Conservation (phyloP, 1,284 basidiomycete genomes). For the Fomes fomentarius region DNA sequence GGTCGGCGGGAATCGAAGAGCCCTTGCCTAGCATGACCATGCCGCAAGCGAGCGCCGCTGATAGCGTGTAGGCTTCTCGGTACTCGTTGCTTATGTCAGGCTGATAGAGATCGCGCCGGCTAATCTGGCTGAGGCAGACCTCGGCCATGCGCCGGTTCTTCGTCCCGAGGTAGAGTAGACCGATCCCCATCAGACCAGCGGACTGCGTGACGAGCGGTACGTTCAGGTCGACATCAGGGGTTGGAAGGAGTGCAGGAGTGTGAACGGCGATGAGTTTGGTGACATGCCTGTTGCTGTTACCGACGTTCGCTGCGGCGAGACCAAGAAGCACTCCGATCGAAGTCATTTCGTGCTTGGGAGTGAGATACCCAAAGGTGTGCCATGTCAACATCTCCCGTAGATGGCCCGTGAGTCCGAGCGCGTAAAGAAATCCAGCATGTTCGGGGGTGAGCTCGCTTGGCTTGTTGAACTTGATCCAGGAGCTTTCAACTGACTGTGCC, state of each 20-base stretch:
- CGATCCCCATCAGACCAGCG: conserved; percentile 87
- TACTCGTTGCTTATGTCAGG: conserved; percentile 84
- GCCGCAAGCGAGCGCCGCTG: conserved; percentile 89
- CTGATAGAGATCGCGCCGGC: conserved; percentile 74
- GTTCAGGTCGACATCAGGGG: conserved; percentile 86
- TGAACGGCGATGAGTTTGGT: conserved; percentile 93
- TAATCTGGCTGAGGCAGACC: conserved; percentile 85
- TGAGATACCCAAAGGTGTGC: conserved; percentile 90
- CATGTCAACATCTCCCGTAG: conserved; percentile 87
- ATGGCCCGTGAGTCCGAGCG: conserved; percentile 91
- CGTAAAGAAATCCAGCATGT: conserved; percentile 95
- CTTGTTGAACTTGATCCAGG: conserved; percentile 94
- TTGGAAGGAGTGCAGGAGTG: conserved; percentile 89
- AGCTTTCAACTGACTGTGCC: conserved; percentile 82
- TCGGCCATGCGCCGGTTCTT: conserved; percentile 92
- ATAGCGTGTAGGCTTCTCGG: conserved; percentile 90
- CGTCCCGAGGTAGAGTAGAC: conserved; percentile 88
- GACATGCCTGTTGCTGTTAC: conserved; percentile 84
- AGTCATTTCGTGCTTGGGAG: conserved; percentile 93
- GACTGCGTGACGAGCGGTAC: conserved; percentile 90
- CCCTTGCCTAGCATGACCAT: conserved; percentile 96
- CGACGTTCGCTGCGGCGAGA: conserved; percentile 89
- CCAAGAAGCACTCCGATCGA: conserved; percentile 94
- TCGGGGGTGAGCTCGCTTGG: conserved; percentile 85
- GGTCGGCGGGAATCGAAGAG: conserved; percentile 74